Percentiles rank a stretch among this genome's conserved stretches.
These are phyloP conservation scores for Paramyrothecium sp. DNA, from an alignment of 2,329 filamentous ascomycete species.

Conservation along the genomic window DNA sequence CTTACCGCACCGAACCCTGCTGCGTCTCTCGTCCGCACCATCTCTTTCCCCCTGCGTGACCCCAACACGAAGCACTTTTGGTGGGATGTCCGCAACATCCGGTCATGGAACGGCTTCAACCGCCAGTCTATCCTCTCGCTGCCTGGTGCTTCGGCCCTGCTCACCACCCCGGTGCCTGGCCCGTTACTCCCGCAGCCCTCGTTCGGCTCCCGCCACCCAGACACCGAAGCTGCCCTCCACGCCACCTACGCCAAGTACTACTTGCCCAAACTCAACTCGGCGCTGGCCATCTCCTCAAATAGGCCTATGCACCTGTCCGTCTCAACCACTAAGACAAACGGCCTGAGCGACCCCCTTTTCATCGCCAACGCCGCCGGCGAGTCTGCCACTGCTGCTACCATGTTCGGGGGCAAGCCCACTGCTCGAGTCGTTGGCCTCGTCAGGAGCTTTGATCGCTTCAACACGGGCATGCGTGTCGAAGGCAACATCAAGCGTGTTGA, in stretches of 20 bases:
- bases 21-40: conserved; percentile 75
- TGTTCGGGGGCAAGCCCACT: conserved; percentile 46
- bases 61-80: conserved; percentile 81
- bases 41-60: conserved; percentile 67
- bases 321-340: conserved; percentile 26
- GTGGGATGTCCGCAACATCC: conserved; percentile 91
- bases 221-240: conserved; percentile 75
- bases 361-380: conserved; percentile 61
- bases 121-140: conserved; percentile 69
- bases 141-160: conserved; percentile 68
- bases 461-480: conserved; percentile 88
- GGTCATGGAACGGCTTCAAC: conserved; percentile 80
- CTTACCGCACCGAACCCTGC: conserved; percentile 79
- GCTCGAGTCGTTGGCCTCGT: conserved; percentile 77
- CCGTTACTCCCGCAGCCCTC: conserved; percentile 59
- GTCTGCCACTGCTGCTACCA: conserved; percentile 51
- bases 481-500: conserved; percentile 81
- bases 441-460: conserved; percentile 91
- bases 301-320: conserved; percentile 56
- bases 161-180: conserved; percentile 66
- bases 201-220: conserved; percentile 64
- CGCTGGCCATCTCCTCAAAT: conserved; percentile 72
- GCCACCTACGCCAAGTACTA: conserved; percentile 76
- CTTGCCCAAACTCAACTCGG: conserved; percentile 82
- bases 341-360: conserved; percentile 57